Conservation (phyloP, 306 rosid genomes). For the Echinosophora koreensis region DNA sequence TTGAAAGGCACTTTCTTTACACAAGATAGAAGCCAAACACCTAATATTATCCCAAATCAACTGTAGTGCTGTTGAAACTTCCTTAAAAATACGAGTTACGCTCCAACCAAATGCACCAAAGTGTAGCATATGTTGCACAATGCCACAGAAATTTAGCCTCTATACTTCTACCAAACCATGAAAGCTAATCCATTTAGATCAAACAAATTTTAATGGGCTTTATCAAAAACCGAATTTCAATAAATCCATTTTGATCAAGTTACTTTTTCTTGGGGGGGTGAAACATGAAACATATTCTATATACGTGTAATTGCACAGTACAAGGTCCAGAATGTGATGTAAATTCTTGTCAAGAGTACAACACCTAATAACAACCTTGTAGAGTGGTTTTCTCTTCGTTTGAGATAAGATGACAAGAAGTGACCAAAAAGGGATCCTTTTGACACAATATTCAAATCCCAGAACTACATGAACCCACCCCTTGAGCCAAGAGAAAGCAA, state of each 20-base stretch:
- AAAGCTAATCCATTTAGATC: neutral
- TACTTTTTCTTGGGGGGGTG: neutral
- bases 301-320: slow-evolving; percentile 6
- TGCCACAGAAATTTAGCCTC: too few relatives aligned
- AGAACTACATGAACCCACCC: slow-evolving; percentile 35
- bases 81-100: too few relatives aligned
- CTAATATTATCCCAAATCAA: too few relatives aligned
- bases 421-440: slow-evolving; percentile 30
- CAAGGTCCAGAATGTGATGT: slow-evolving; percentile 21
- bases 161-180: neutral
- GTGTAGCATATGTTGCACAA: too few relatives aligned
- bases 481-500: slow-evolving; percentile 36
- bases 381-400: slow-evolving; percentile 29
- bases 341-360: slow-evolving; percentile 28
- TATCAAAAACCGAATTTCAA: neutral
- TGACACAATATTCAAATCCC: slow-evolving; percentile 37
- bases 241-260: neutral
- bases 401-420: slow-evolving; percentile 35
- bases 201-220: neutral
- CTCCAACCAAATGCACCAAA: too few relatives aligned
- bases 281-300: neutral
- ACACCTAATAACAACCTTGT: slow-evolving; percentile 18
- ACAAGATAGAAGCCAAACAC: too few relatives aligned
- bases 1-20: too few relatives aligned
- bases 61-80: too few relatives aligned